Base-by-base conservation (phyloP, 2,329 filamentous ascomycete species). In the Xylaria sp. region DNA sequence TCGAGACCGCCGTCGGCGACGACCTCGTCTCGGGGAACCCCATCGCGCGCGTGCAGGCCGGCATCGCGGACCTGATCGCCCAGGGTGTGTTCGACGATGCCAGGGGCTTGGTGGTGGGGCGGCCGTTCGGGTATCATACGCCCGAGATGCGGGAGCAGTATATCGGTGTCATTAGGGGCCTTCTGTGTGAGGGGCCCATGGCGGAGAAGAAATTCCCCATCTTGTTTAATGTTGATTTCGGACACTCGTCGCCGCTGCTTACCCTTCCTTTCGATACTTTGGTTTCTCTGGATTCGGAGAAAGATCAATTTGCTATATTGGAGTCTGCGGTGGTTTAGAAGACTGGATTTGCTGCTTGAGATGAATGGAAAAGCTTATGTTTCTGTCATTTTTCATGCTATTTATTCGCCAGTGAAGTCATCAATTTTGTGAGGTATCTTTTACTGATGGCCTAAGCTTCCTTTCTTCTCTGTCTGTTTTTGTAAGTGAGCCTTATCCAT, bases 361-460 rank as follows among this genome's bases (percentile, higher is more conserved):
- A n/a, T 39, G 5, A 49, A 38, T 0, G 3, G 2, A 22, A 25
- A 1, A 4, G 38, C 3, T 33, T 38, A 50, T 20, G 17, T 31
- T 7, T 54, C 20, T 17, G 17, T 5, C 31, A 60, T 49, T 0
- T 60, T 11, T 20, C 39, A 54, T 17, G 38, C 31, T 11, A 29
- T 36, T 20, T 20, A 17, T 3, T 57, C 9, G 13, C 60, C 1
- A 9, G 47, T 42, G 10, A 57, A 44, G 11, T 11, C 79, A 67
- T 85, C 79, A 60, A 83, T 80, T 67, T 83, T 80, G 50, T 84
- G 80, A 0, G 81, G 81, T n/a, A 83, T 74, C 63, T 80, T 82
- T 64, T 84, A 83, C 81, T 83, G 84, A 63, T 85, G 82, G 0
- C 82, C 81, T 1, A 67, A 61, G 0, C 69, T 75, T 42, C 38